Conservation (phyloP, 352 stramenopile genomes). For the Phytopythium vexans region DNA sequence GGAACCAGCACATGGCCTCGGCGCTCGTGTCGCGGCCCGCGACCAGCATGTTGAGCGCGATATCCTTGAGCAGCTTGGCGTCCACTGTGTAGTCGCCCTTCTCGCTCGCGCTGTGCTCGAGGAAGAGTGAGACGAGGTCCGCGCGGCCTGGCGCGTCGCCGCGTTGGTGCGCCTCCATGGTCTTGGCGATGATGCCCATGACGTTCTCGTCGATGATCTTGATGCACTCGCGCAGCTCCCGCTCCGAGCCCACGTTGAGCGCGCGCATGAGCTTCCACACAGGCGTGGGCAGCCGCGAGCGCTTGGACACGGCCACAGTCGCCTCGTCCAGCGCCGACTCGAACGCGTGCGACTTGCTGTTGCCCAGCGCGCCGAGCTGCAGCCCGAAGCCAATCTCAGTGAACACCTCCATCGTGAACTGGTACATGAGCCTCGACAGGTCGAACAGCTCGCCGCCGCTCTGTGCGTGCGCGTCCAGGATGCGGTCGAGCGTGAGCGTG, state of each 20-base stretch:
- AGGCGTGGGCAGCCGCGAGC: conserved; percentile 32
- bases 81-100: conserved; percentile 1
- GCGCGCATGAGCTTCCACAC: conserved; percentile 41
- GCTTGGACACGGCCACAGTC: conserved; percentile 16
- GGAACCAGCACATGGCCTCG: conserved; percentile 50
- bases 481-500: conserved; percentile 19
- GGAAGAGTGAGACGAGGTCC: conserved; percentile 7
- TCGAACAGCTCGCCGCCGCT: conserved; percentile 18
- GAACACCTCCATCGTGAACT: conserved; percentile 45
- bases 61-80: conserved; percentile 21
- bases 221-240: conserved; percentile 25
- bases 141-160: neutral
- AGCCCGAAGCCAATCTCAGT: conserved; percentile 40
- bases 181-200: conserved; percentile 31
- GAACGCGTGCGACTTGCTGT: conserved; percentile 31
- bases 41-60: conserved; percentile 71
- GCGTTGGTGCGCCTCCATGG: conserved; percentile 22
- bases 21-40: conserved; percentile 69
- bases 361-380: conserved; percentile 26
- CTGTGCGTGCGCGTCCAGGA: conserved; percentile 12
- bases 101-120: conserved; percentile 8
- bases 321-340: conserved; percentile 27
- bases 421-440: conserved; percentile 19
- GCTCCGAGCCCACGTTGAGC: conserved; percentile 38
- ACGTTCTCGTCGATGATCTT: conserved; percentile 35